A percentile compares a stretch with the other conserved stretches of the same genome.
Evolutionary conservation across 2,329 filamentous ascomycete genomes (phyloP).

Genomic region (Colletotrichum ledebouriae): DNA sequence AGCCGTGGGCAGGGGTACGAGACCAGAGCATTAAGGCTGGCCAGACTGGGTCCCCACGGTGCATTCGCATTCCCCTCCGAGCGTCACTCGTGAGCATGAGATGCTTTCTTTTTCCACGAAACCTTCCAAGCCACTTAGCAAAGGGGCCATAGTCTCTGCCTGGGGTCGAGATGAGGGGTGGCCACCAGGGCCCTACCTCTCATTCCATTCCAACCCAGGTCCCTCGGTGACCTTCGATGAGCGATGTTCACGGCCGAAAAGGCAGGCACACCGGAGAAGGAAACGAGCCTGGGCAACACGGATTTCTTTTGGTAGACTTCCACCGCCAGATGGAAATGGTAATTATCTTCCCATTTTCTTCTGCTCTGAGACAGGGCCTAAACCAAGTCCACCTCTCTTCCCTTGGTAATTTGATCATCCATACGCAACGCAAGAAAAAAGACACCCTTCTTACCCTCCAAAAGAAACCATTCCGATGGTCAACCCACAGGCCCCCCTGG

Average conservation of each 20-base stretch:
- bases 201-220: constrained; percentile 28
- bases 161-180: neutral
- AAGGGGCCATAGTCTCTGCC: constrained; percentile 8
- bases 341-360: constrained; percentile 18
- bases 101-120: constrained; percentile 31
- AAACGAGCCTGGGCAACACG: neutral
- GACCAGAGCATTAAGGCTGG: neutral
- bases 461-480: constrained; percentile 36
- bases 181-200: no score
- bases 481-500: constrained; percentile 13
- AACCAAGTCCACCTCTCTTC: neutral
- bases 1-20: neutral
- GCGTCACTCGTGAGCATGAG: constrained; percentile 15
- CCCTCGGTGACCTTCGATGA: constrained; percentile 17
- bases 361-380: constrained; percentile 20
- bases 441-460: constrained; percentile 2
- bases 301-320: constrained; percentile 32
- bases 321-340: constrained; percentile 2
- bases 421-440: constrained; percentile 21
- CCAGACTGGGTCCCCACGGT: neutral
- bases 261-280: neutral
- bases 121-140: constrained; percentile 29
- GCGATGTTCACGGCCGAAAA: constrained; percentile 6
- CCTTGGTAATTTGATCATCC: constrained; percentile 21
- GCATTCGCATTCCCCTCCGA: constrained; percentile 8